phyloP scores from a whole-genome alignment of 208 protist species.

The Leishmania turanica region DNA sequence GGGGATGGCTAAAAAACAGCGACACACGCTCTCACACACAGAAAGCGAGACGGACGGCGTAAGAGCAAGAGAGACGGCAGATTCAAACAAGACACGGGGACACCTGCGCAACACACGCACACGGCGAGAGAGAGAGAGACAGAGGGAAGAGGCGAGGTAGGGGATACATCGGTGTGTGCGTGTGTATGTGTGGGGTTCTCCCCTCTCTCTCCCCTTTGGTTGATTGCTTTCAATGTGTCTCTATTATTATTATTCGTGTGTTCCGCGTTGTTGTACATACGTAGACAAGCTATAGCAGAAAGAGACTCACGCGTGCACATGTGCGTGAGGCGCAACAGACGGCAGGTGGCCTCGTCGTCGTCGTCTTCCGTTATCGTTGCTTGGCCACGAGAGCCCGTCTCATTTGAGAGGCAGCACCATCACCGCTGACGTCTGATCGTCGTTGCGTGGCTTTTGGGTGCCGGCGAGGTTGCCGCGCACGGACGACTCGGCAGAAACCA shows the following conservation, averaged over 20 bases:
- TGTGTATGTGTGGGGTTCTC: too few species aligned
- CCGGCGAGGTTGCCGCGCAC: neutral
- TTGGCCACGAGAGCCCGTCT: neutral
- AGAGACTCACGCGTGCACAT: too few species aligned
- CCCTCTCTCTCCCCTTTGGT: too few species aligned
- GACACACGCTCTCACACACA: neutral
- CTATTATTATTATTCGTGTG: neutral
- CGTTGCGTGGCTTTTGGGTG: conserved; percentile 6
- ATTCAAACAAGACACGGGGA: too few species aligned
- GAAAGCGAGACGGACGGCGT: neutral
- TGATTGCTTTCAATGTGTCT: too few species aligned
- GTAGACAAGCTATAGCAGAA: too few species aligned
- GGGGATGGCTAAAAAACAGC: neutral
- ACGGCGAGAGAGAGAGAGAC: neutral
- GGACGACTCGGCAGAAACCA: neutral
- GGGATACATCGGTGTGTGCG: neutral
- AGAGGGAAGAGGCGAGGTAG: neutral
- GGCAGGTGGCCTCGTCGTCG: neutral
- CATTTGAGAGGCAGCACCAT: conserved; percentile 25
- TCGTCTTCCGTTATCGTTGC: neutral
- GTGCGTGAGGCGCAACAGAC: neutral
- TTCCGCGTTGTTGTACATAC: neutral
- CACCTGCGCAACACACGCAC: too few species aligned
- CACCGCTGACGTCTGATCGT: conserved; percentile 5
- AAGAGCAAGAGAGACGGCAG: neutral